Base-by-base conservation (phyloP, 352 stramenopile species). In the Globisporangium irregulare region DNA sequence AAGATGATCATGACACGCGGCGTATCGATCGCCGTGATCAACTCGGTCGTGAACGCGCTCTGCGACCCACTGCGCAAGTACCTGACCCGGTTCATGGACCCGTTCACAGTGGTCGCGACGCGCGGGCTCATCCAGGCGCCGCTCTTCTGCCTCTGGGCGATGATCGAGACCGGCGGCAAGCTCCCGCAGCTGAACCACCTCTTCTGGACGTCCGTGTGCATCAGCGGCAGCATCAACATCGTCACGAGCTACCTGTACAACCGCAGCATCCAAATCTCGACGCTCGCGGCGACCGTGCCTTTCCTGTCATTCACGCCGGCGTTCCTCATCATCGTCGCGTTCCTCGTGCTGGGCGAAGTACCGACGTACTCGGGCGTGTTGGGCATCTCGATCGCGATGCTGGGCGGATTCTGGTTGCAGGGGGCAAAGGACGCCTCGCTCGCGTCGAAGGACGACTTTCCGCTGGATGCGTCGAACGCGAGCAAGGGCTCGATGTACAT, bases 21-120 rank as follows among this genome's bases (percentile, higher is more conserved):
- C 25, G 74, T 93, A 27, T 91, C 78, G 29, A 90, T 93, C 71
- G 86, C 86, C 22, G 75, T 93, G 34, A 73, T 93, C 66, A 93
- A 91, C 75, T 93, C 86, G 57, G 73, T 91, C 41, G 84, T 92
- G 27, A 92, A 89, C 56, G 86, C 86, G 60, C 78, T 93, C 15
- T 91, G 82, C 60, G 86, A 93, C 67, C 86, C 86, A 63, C 71
- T 93, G 79, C 86, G 86, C 79, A 93, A 93, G 80, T 91, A 93
- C 66, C 70, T 93, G 71, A 93, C 86, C 50, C 78, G 76, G 60
- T 93, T 90, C 73, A 91, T 93, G 84, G 83, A 93, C 65, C 86
- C 86, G 59, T 93, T 93, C 73, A 82, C 86, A 70, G 67, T 93
- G 24, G 86, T 93, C 34, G 86, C 86, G 1, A 67, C 79, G 61